Conservation (phyloP, 495 filamentous ascomycete genomes). For the Alectoria sarmentosa region DNA sequence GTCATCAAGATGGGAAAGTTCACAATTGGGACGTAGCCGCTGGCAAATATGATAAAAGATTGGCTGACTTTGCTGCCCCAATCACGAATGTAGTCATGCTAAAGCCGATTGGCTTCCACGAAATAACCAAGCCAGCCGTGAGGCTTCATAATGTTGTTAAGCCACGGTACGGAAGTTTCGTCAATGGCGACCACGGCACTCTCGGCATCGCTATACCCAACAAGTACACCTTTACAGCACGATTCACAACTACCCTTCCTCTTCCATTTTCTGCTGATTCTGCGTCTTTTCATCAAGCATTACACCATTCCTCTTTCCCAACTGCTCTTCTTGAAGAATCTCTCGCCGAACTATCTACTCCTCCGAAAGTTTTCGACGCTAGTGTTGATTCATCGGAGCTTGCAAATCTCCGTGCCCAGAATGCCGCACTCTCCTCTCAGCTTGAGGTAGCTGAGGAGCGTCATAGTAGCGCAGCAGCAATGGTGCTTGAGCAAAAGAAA, state of each 20-base stretch:
- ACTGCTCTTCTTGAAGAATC: constrained; percentile 47
- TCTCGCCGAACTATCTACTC: constrained; percentile 43
- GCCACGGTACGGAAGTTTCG: constrained; percentile 50
- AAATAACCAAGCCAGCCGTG: constrained; percentile 31
- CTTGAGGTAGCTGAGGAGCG: constrained; percentile 16
- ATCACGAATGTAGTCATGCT: constrained; percentile 72
- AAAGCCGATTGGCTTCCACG: constrained; percentile 52
- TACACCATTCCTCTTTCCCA: constrained; percentile 49
- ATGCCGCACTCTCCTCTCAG: constrained; percentile 16
- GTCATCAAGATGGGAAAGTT: constrained; percentile 75
- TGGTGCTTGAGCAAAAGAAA: constrained; percentile 28
- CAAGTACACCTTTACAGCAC: constrained; percentile 61
- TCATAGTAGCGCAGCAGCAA: constrained; percentile 12
- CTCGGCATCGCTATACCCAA: constrained; percentile 48
- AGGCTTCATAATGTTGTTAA: constrained; percentile 61
- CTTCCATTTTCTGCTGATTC: constrained; percentile 17
- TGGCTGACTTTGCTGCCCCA: constrained; percentile 65
- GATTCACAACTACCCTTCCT: constrained; percentile 40
- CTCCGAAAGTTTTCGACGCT: neutral
- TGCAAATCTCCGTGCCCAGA: constrained; percentile 18
- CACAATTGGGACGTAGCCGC: constrained; percentile 69
- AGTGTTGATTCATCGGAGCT: constrained; percentile 15
- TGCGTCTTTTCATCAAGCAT: constrained; percentile 41
- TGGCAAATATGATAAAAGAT: constrained; percentile 49
- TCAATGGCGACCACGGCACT: constrained; percentile 37